phyloP scores from a whole-genome alignment of 78 protist species.

The Dictyostelium intermedium region DNA sequence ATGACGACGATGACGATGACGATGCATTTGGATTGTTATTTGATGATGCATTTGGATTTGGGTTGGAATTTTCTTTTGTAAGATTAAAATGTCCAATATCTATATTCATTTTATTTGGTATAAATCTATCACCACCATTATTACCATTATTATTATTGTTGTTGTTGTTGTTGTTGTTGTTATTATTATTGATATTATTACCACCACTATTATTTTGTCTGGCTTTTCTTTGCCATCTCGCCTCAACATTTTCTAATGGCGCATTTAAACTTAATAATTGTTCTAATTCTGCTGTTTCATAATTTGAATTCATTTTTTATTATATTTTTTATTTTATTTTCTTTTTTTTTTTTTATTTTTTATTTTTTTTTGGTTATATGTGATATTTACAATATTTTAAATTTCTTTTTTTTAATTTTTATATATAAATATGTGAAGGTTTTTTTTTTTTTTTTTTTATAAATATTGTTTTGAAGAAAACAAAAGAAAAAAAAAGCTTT shows the following conservation, averaged over 20 bases:
- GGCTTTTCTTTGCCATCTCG: slow-evolving; percentile 75
- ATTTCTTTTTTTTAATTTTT: background rate
- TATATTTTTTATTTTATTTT: background rate
- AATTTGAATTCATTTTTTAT: slow-evolving; percentile 58
- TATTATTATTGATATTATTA: background rate
- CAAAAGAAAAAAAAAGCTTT: background rate
- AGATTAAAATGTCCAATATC: slow-evolving; percentile 74
- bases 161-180: background rate
- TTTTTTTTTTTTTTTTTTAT: background rate
- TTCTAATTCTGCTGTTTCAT: slow-evolving; percentile 63
- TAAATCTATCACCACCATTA: slow-evolving; percentile 64
- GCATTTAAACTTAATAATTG: slow-evolving; percentile 47
- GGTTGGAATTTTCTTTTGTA: slow-evolving; percentile 66
- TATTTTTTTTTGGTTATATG: background rate
- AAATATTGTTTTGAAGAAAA: background rate
- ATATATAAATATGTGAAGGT: no score
- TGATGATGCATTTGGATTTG: background rate
- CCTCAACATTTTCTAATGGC: slow-evolving; percentile 65
- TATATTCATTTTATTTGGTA: slow-evolving; percentile 71
- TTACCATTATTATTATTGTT: background rate
- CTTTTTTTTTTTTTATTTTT: background rate
- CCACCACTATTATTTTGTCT: slow-evolving; percentile 6
- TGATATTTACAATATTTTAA: background rate
- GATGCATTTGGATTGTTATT: background rate
- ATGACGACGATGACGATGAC: background rate